Evolutionary conservation across 495 filamentous ascomycete genomes (phyloP), one percentile per base, ranked within the genome.

Genomic region (Trichoderma erinaceum): DNA sequence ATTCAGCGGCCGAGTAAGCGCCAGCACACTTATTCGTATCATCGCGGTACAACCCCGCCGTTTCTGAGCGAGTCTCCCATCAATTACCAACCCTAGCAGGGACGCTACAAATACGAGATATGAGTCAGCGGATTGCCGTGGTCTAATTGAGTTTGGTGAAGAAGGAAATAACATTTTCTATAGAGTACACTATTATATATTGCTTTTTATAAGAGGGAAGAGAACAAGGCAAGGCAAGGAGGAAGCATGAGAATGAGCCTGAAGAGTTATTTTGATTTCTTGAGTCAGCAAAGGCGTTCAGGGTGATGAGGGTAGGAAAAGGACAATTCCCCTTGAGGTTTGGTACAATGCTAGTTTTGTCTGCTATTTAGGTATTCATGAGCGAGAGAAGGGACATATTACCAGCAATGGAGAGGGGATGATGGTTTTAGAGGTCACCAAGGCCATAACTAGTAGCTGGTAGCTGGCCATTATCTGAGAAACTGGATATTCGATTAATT

Each of bases 1-100:
- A 46, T 75, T 7, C 74, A 78, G 16, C 85, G 83, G 25, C 78
- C 87, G 16, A 69, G 82, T 3, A 93, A 93, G 76, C 79, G 86
- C 32, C 77, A 77, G 41, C 78, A 80, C 56, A 71, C 70, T 23
- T 70, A 69, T n/a, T 27, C 66, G 11, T 72, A 41, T 41, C 13
- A 41, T 8, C 21, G 44, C 44, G 46, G 41, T 4, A 29, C 52
- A 12, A 61, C 10, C 27, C 52, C 27, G 11, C 52, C 52, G 25
- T 61, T 61, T n/a, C 52, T 61, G 6, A 32, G 27, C 52, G 52
- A 61, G 15, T 61, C 52, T 16, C 52, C 52, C 7, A 61, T 21
- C 27, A 32, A 61, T 12, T 61, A 61, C 25, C 23, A 21, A 10
- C 15, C 25, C 11, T 61, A 61, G 56, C 23, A 32, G 56, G 16